These are phyloP conservation scores for Phytophthora litchii DNA, from an alignment of 352 stramenopile species.

Conservation along the genomic window DNA sequence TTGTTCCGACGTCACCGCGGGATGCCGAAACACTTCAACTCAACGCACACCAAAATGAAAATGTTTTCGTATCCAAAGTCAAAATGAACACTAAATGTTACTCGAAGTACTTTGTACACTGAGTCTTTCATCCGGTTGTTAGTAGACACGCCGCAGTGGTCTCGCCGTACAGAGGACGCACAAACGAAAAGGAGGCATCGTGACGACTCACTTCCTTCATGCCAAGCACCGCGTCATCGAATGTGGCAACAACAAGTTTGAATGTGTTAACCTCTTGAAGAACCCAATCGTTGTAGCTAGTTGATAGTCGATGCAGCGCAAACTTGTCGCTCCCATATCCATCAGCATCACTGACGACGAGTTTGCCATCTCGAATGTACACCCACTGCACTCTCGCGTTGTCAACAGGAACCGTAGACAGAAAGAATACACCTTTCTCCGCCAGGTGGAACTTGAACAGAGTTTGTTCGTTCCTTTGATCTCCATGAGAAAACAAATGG, in stretches of 20 bases:
- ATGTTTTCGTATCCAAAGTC: neutral
- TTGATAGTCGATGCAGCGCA: neutral
- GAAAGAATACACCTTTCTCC: neutral
- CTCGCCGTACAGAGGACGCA: neutral
- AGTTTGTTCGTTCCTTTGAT: neutral
- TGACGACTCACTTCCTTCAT: neutral
- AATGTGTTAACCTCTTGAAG: neutral
- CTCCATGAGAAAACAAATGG: neutral
- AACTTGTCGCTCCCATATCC: conserved; percentile 4
- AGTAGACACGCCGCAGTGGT: too few species aligned
- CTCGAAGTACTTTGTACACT: too few species aligned
- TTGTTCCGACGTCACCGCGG: neutral
- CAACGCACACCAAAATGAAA: neutral
- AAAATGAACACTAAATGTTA: too few species aligned
- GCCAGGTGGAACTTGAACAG: neutral
- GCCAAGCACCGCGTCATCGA: neutral
- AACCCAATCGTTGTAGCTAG: neutral
- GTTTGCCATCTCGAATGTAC: neutral
- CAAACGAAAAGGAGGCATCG: neutral
- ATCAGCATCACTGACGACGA: neutral
- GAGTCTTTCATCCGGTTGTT: too few species aligned
- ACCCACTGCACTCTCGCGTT: neutral
- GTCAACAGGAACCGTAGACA: neutral
- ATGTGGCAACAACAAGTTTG: neutral
- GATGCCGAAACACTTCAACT: neutral